Evolutionary conservation across 2,329 filamentous ascomycete genomes (phyloP).

Genomic region (Alternaria panax): DNA sequence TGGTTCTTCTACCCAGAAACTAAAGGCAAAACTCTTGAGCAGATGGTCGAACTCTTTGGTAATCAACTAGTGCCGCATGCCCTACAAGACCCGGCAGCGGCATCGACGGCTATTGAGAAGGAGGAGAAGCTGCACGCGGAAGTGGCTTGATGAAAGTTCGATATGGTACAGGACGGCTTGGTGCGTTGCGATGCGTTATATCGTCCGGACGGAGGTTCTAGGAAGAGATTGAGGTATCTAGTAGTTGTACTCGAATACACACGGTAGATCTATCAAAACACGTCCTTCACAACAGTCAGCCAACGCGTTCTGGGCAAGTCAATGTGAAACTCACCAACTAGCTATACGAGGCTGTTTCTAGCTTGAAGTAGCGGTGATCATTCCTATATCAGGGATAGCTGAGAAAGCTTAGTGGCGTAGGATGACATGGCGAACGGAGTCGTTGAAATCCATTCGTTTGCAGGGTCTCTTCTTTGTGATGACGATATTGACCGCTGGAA

Average conservation of each 20-base stretch:
- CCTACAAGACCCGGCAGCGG: constrained; percentile 42
- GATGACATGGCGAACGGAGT: not conserved
- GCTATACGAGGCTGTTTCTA: not conserved
- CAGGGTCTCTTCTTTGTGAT: not conserved
- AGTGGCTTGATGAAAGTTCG: not conserved
- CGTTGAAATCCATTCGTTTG: not conserved
- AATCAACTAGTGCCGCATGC: constrained; percentile 49
- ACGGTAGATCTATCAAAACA: not conserved
- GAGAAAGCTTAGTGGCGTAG: not conserved
- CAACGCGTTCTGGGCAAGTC: not conserved
- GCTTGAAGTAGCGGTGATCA: not conserved
- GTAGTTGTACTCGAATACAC: not conserved
- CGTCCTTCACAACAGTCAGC: not conserved
- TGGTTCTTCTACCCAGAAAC: constrained; percentile 44
- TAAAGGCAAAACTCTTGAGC: constrained; percentile 37
- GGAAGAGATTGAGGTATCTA: not conserved
- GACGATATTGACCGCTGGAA: not conserved
- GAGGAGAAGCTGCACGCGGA: constrained; percentile 24
- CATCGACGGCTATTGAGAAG: constrained; percentile 37
- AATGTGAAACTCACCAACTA: not conserved
- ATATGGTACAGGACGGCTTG: too few relatives aligned
- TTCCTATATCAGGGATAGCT: not conserved
- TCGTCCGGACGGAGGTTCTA: not conserved
- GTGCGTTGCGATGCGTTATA: not conserved
- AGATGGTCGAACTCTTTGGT: constrained; percentile 44